These are phyloP conservation scores for Penicillium canariense DNA, from an alignment of 495 filamentous ascomycete genomes.

Conservation along the genomic window DNA sequence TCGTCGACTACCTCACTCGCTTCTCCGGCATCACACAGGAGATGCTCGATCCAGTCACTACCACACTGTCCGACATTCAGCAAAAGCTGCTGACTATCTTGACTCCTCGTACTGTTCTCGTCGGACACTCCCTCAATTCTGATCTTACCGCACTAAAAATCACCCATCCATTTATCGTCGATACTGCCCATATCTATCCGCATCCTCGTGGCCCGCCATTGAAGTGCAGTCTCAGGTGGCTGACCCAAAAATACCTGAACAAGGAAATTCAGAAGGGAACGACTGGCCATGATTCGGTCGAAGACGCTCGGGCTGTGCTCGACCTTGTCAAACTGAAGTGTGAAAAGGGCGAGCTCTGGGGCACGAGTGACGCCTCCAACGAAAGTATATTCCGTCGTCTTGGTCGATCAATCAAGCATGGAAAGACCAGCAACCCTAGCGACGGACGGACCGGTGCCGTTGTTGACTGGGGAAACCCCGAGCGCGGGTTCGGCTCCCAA, in stretches of 20 bases:
- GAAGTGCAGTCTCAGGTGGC: conserved; percentile 75
- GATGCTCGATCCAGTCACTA: conserved; percentile 76
- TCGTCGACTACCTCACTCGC: conserved; percentile 86
- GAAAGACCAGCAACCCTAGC: conserved; percentile 40
- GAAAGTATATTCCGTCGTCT: conserved; percentile 90
- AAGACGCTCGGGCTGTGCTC: conserved; percentile 85
- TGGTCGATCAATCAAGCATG: conserved; percentile 54
- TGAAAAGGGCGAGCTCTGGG: conserved; percentile 83
- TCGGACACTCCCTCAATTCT: conserved; percentile 90
- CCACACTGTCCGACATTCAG: conserved; percentile 82
- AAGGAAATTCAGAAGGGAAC: conserved; percentile 83
- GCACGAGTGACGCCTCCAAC: conserved; percentile 65
- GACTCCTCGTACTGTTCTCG: conserved; percentile 70
- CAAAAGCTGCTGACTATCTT: conserved; percentile 67
- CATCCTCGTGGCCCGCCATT: conserved; percentile 73
- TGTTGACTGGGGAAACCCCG: conserved; percentile 83
- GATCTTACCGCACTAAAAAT: conserved; percentile 81
- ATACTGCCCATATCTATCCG: conserved; percentile 83
- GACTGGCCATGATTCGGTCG: conserved; percentile 82
- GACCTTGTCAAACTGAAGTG: conserved; percentile 95
- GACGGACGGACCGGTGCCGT: conserved; percentile 70
- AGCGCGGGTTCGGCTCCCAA: conserved; percentile 67
- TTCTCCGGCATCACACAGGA: conserved; percentile 87
- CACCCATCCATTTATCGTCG: conserved; percentile 88
- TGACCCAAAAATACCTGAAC: conserved; percentile 73